phyloP scores from a whole-genome alignment of 2,329 filamentous ascomycete species.

The Neonectria coccinea region DNA sequence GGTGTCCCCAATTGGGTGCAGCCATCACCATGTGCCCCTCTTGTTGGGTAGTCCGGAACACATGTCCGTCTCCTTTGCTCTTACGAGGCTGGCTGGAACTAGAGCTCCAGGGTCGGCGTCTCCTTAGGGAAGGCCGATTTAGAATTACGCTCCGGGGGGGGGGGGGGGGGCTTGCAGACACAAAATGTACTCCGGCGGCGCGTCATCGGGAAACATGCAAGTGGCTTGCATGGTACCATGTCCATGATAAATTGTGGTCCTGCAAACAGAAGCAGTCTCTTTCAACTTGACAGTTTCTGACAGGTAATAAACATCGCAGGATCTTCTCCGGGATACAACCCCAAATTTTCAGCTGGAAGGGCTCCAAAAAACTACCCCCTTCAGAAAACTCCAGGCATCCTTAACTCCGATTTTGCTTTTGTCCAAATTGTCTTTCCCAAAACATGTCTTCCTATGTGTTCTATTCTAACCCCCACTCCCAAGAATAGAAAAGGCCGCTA shows the following conservation, averaged over 20 bases:
- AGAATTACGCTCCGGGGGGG: slow-evolving; percentile 9
- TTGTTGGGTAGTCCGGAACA: neutral
- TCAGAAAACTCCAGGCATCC: slow-evolving; percentile 35
- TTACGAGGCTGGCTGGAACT: slow-evolving; percentile 17
- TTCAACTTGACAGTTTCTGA: slow-evolving; percentile 10
- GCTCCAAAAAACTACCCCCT: slow-evolving; percentile 14
- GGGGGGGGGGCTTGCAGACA: slow-evolving; percentile 19
- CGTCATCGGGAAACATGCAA: slow-evolving; percentile 27
- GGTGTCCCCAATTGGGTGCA: slow-evolving; percentile 3
- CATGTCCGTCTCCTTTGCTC: neutral
- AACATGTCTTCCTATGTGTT: slow-evolving; percentile 9
- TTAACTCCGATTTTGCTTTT: slow-evolving; percentile 40
- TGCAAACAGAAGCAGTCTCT: neutral
- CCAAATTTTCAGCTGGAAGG: neutral
- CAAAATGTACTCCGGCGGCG: slow-evolving; percentile 23
- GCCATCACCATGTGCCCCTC: neutral
- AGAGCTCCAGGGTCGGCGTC: slow-evolving; percentile 4
- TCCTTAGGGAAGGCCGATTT: neutral
- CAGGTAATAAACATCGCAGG: slow-evolving; percentile 4
- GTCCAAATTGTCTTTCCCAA: slow-evolving; percentile 16
- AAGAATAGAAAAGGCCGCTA: slow-evolving; percentile 11
- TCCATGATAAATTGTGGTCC: too few relatives aligned
- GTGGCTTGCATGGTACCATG: slow-evolving; percentile 7
- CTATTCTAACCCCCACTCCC: neutral
- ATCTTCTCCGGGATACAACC: slow-evolving; percentile 19